These are phyloP conservation scores for Cercophora sp. DNA, from an alignment of 495 filamentous ascomycete species.

Conservation along the genomic window DNA sequence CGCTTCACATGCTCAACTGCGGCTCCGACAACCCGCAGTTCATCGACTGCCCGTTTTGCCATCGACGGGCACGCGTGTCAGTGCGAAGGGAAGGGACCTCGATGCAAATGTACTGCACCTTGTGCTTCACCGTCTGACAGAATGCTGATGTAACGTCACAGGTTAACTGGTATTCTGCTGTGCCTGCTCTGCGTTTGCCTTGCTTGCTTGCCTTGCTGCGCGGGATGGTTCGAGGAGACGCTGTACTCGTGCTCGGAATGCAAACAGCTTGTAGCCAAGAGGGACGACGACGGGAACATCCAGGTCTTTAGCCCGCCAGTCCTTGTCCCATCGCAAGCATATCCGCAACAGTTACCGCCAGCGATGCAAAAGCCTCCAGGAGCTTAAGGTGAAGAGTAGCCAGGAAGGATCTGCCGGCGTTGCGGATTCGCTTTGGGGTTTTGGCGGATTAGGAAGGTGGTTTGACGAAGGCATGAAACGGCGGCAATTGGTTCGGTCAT, in stretches of 20 bases:
- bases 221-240: constrained; percentile 32
- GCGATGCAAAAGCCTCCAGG: background rate
- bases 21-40: constrained; percentile 15
- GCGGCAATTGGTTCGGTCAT: no score
- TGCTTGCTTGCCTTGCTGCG: constrained; percentile 29
- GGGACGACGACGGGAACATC: constrained; percentile 17
- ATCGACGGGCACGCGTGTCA: constrained; percentile 17
- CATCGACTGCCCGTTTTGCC: constrained; percentile 35
- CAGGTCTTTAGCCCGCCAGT: constrained; percentile 15
- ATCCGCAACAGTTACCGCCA: background rate
- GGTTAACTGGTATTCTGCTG: constrained; percentile 25
- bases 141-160: constrained; percentile 8
- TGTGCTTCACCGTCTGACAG: background rate
- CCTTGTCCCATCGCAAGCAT: constrained; percentile 12
- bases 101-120: constrained; percentile 26
- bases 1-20: constrained; percentile 21
- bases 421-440: no score
- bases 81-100: constrained; percentile 21
- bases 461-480: no score
- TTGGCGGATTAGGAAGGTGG: no score
- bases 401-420: no score
- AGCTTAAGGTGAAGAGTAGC: background rate
- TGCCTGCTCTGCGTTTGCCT: constrained; percentile 31
- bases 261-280: constrained; percentile 23
- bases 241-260: constrained; percentile 28